Percentiles rank a stretch among this genome's conserved stretches.
phyloP scores from a whole-genome alignment of 805 yeast species.

The Pichia phayaonensis region DNA sequence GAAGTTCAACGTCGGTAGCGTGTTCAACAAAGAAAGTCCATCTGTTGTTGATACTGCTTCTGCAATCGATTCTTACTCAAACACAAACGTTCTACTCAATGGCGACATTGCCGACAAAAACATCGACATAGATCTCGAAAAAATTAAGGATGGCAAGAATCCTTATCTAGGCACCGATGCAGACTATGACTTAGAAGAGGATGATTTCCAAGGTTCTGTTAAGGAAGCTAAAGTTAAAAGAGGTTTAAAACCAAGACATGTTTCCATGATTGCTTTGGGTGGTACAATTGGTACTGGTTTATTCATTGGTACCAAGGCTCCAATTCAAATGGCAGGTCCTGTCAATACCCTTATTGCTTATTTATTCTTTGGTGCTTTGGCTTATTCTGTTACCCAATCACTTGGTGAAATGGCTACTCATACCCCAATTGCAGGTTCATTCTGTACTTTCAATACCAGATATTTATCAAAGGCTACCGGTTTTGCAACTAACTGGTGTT shows the following conservation, averaged over 20 bases:
- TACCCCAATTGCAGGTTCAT: slow-evolving; percentile 62
- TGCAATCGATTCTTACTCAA: background rate
- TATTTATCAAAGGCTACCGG: slow-evolving; percentile 68
- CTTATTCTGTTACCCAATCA: slow-evolving; percentile 59
- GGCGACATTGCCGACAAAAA: too few relatives aligned
- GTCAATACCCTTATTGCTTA: slow-evolving; percentile 60
- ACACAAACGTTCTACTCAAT: too few relatives aligned
- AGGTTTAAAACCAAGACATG: slow-evolving; percentile 56
- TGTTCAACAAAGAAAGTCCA: background rate
- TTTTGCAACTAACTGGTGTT: slow-evolving; percentile 64
- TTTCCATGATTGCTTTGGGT: slow-evolving; percentile 71
- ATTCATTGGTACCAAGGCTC: slow-evolving; percentile 55
- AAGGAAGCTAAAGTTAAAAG: slow-evolving; percentile 32
- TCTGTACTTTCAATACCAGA: slow-evolving; percentile 61
- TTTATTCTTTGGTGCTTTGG: slow-evolving; percentile 57
- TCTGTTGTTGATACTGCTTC: background rate
- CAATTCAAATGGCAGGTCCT: slow-evolving; percentile 57
- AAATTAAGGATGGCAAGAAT: background rate
- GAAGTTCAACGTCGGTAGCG: background rate
- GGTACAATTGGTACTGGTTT: slow-evolving; percentile 79
- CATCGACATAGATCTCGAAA: background rate
- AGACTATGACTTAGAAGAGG: background rate
- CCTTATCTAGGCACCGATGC: background rate
- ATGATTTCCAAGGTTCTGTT: slow-evolving; percentile 6
- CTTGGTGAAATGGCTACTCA: slow-evolving; percentile 79